These are phyloP conservation scores for Phaseolus lunatus DNA, from an alignment of 306 rosid genomes.

Conservation along the genomic window DNA sequence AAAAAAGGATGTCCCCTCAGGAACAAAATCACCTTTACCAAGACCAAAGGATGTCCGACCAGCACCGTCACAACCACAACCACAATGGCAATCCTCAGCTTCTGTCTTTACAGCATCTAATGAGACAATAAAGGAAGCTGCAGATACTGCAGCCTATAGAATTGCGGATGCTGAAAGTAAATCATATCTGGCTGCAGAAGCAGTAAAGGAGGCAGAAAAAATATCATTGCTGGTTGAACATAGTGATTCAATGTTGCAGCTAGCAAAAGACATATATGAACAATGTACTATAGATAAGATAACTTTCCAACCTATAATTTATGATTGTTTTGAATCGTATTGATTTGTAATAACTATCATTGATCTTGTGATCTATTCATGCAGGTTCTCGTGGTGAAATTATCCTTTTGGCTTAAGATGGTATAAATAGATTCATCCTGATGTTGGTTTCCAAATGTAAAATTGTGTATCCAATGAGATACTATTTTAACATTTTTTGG, in stretches of 20 bases:
- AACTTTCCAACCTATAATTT: neutral
- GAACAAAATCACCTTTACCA: slow-evolving; percentile 41
- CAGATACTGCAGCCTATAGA: slow-evolving; percentile 64
- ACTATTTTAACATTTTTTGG: slow-evolving; percentile 10
- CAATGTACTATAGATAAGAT: slow-evolving; percentile 58
- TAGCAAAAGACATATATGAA: slow-evolving; percentile 63
- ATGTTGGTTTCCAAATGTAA: slow-evolving; percentile 47
- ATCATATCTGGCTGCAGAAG: slow-evolving; percentile 71
- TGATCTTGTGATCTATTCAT: slow-evolving; percentile 36
- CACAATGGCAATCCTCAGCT: slow-evolving; percentile 43
- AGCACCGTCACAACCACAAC: neutral
- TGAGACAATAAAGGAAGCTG: slow-evolving; percentile 59
- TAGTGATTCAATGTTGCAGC: slow-evolving; percentile 59
- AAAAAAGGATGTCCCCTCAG: slow-evolving; percentile 46
- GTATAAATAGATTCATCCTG: slow-evolving; percentile 27
- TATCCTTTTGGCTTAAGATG: slow-evolving; percentile 55
- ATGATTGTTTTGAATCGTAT: neutral
- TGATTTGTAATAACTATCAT: slow-evolving; percentile 5
- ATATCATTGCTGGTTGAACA: slow-evolving; percentile 64
- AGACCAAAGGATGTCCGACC: slow-evolving; percentile 57
- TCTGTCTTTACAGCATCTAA: slow-evolving; percentile 37
- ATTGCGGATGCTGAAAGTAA: slow-evolving; percentile 80
- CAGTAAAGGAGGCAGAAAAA: slow-evolving; percentile 70
- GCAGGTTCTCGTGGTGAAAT: slow-evolving; percentile 76
- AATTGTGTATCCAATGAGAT: slow-evolving; percentile 46